Percentiles rank a stretch among this genome's conserved stretches.
These are phyloP conservation scores for Schizosaccharomyces japonicus DNA, from an alignment of 805 yeast genomes.

Conservation along the genomic window DNA sequence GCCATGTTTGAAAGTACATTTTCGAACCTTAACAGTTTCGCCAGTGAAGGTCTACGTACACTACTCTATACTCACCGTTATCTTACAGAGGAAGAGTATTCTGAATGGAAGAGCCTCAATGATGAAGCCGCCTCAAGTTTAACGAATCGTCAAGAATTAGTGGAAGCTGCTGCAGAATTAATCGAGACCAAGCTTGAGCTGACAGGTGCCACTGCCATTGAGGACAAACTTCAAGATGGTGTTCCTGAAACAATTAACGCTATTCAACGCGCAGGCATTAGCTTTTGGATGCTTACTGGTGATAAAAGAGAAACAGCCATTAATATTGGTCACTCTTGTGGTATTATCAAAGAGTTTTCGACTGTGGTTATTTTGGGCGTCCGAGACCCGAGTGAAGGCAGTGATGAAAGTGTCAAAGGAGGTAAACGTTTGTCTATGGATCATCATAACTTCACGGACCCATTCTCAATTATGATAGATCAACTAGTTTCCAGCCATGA, in stretches of 20 bases:
- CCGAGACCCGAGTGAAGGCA: conserved; percentile 11
- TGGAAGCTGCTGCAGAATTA: conserved; percentile 48
- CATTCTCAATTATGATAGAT: conserved; percentile 46
- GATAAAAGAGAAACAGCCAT: conserved; percentile 96
- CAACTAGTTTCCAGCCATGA: conserved; percentile 24
- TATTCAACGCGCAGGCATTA: conserved; percentile 75
- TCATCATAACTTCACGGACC: conserved; percentile 21
- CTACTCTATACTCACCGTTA: conserved; percentile 60
- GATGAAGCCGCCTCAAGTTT: conserved; percentile 57
- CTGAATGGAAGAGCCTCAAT: conserved; percentile 42
- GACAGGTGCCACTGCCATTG: conserved; percentile 88
- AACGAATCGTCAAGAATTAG: conserved; percentile 35
- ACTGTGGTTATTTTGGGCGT: conserved; percentile 49
- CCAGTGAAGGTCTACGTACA: conserved; percentile 85
- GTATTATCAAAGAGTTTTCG: conserved; percentile 76
- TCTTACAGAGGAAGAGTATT: conserved; percentile 35
- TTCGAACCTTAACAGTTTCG: conserved; percentile 78
- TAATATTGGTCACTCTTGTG: conserved; percentile 86
- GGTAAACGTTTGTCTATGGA: neutral
- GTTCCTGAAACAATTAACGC: conserved; percentile 87
- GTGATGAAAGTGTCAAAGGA: neutral
- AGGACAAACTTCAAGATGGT: conserved; percentile 90
- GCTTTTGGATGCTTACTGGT: conserved; percentile 95
- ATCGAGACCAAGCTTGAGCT: conserved; percentile 49
- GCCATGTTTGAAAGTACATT: conserved; percentile 61